These are phyloP conservation scores for Cercospora sp. DNA, from an alignment of 2,329 filamentous ascomycete genomes.

Conservation along the genomic window DNA sequence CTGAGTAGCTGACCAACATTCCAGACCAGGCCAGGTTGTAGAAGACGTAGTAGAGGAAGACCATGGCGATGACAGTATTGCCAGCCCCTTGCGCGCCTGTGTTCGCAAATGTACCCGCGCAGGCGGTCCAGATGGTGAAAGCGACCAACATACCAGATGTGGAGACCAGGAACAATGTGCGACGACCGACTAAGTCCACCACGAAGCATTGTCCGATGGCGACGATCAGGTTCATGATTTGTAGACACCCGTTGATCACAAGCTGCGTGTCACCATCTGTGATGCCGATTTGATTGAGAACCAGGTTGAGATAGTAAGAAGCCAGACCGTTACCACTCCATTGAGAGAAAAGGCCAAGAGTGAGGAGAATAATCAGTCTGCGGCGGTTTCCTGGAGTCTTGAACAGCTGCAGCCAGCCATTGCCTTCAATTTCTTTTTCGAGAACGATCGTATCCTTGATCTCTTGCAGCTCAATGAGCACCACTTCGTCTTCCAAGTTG, in stretches of 20 bases:
- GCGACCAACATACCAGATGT: constrained; percentile 43
- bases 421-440: constrained; percentile 51
- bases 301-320: constrained; percentile 44
- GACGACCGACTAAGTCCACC: constrained; percentile 40
- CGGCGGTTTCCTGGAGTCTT: constrained; percentile 56
- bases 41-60: constrained; percentile 40
- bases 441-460: constrained; percentile 52
- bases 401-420: constrained; percentile 49
- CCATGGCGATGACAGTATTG: constrained; percentile 38
- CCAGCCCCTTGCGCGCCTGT: constrained; percentile 30
- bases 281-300: constrained; percentile 41
- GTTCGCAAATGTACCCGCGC: constrained; percentile 31
- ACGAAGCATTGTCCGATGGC: constrained; percentile 48
- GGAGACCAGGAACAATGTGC: constrained; percentile 41
- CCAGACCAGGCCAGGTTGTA: constrained; percentile 47
- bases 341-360: constrained; percentile 58
- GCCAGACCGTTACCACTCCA: constrained; percentile 58
- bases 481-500: constrained; percentile 47
- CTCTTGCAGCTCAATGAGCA: constrained; percentile 52
- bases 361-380: constrained; percentile 55
- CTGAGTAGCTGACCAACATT: constrained; percentile 47
- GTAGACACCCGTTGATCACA: constrained; percentile 52
- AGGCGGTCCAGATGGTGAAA: constrained; percentile 46
- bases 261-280: constrained; percentile 41
- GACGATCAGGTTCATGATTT: constrained; percentile 62